Base-by-base conservation (phyloP, 108 stramenopile species). In the Stephanodiscus triporus region DNA sequence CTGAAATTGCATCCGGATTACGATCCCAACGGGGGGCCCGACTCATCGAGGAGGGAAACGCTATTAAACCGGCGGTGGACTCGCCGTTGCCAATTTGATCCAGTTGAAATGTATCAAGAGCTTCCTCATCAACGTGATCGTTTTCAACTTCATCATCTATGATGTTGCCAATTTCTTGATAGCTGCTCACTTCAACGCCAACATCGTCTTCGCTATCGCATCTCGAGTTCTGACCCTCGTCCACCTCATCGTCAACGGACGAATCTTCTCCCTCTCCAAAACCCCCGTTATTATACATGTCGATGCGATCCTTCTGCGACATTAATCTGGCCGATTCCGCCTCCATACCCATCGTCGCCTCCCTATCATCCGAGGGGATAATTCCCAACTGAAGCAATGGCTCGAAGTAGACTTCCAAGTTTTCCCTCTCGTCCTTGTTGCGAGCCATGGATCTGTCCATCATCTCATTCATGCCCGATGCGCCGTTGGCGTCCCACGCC, bases 201-300 rank as follows among this genome's bases (percentile, higher is more conserved):
- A 57, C 19, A 48, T 48, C 48, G 14, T 57, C 56, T 14, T 32
- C 56, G 27, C 56, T 57, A 57, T 29, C 27, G 56, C 17, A 57
- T 57, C 30, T 57, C 30, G 11, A 57, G 9, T 57, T 26, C 29
- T 17, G 56, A 37, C n/a, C 60, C 20, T 38, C 40, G n/a, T 67
- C 51, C 36, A 22, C 53, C 32, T 67, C 51, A 48, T 30, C 20
- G 1, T 62, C 76, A n/a, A 70, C 79, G 36, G 79, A 80, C 6
- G 79, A 80, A 68, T 80, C 73, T 3, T 80, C 79, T 27, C 79
- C 79, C 17, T 58, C 57, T 45, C 79, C 79, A 63, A 74, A 80
- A 11, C 72, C 68, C 42, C 43, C 38, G 27, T 60, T 53, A 9
- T 59, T 74, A 34, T 80, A 80, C 51, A 80, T 65, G 19, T 32